phyloP scores from a whole-genome alignment of 371 early-diverging fungal genomes.

The Mucor saturninus region DNA sequence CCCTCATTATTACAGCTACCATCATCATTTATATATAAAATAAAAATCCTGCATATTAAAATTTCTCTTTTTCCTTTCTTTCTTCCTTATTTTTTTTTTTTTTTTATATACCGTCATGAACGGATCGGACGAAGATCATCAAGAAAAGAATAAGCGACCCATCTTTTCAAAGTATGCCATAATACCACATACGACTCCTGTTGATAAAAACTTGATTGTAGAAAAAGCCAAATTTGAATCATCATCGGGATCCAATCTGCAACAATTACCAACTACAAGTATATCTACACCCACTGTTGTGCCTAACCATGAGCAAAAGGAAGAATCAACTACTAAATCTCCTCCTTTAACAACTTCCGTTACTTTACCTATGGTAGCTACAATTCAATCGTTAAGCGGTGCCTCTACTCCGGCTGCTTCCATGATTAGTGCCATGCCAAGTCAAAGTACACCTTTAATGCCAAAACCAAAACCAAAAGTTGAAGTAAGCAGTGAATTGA shows the following conservation, averaged over 20 bases:
- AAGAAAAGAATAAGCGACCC: slow-evolving; percentile 16
- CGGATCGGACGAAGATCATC: slow-evolving; percentile 30
- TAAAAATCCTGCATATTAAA: neutral
- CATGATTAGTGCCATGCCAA: slow-evolving; percentile 14
- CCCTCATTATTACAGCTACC: neutral
- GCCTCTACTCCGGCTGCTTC: slow-evolving; percentile 27
- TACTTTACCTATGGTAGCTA: slow-evolving; percentile 17
- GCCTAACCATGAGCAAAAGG: slow-evolving; percentile 4
- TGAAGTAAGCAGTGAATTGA: slow-evolving; percentile 10
- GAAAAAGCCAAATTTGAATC: slow-evolving; percentile 40
- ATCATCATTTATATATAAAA: neutral
- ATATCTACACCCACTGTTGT: slow-evolving; percentile 4
- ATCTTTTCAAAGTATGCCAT: slow-evolving; percentile 14
- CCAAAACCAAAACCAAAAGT: slow-evolving; percentile 23
- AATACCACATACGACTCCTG: slow-evolving; percentile 11
- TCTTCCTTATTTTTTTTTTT: neutral
- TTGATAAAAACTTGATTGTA: slow-evolving; percentile 42
- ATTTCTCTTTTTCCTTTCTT: slow-evolving; percentile 1
- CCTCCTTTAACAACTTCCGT: slow-evolving; percentile 22
- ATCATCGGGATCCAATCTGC: too few species aligned
- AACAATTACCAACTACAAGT: slow-evolving; percentile 11
- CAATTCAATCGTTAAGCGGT: slow-evolving; percentile 9
- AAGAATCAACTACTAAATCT: neutral
- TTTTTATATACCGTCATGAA: slow-evolving; percentile 26
- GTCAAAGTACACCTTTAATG: slow-evolving; percentile 30